phyloP scores from a whole-genome alignment of 208 protist species.

The Leishmania aethiopica region DNA sequence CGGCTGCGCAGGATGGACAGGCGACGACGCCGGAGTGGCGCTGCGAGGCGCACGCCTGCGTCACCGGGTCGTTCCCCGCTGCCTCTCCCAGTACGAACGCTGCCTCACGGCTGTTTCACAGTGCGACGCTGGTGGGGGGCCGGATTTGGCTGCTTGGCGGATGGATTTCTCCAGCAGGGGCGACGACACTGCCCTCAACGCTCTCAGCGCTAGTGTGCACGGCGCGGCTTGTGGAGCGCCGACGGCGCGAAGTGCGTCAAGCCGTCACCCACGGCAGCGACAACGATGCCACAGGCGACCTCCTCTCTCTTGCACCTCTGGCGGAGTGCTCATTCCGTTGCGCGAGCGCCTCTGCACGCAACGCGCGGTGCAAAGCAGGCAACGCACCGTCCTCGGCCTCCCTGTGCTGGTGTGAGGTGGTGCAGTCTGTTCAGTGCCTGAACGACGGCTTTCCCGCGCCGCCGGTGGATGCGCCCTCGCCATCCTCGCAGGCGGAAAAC shows the following conservation, averaged over 20 bases:
- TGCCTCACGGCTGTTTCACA: constrained; percentile 25
- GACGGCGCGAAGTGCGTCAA: constrained; percentile 23
- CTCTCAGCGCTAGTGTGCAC: neutral
- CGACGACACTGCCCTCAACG: neutral
- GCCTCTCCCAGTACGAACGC: neutral
- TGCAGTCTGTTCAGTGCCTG: constrained; percentile 21
- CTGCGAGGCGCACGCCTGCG: neutral
- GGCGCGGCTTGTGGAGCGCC: constrained; percentile 23
- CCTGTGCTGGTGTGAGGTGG: constrained; percentile 24
- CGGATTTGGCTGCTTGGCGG: constrained; percentile 33
- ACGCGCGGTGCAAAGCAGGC: neutral
- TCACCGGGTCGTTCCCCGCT: neutral
- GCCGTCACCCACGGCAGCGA: neutral
- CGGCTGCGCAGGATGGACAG: neutral
- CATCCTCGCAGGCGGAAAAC: neutral
- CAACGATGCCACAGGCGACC: neutral
- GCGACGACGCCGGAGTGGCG: neutral
- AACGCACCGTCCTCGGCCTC: neutral
- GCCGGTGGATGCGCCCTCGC: constrained; percentile 8
- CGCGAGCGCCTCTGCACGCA: neutral
- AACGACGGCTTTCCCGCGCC: constrained; percentile 21
- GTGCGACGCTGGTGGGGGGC: constrained; percentile 17
- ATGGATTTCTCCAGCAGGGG: neutral
- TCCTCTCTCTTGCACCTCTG: neutral
- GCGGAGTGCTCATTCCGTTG: neutral